Base-by-base conservation (phyloP, 2,329 filamentous ascomycete species). In the Colletotrichum lupini region DNA sequence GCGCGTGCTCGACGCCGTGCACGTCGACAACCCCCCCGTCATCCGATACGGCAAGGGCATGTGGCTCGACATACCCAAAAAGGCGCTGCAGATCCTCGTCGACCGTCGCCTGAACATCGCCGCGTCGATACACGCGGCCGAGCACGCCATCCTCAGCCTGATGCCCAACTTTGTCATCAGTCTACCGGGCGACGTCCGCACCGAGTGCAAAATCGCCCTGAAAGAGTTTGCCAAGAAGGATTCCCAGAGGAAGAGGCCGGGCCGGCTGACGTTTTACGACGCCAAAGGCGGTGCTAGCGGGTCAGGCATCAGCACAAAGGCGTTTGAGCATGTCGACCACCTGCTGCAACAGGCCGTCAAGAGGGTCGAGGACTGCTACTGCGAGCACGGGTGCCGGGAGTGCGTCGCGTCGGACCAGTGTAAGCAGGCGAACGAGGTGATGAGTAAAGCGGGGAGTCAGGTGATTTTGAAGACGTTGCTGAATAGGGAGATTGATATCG, bases 11-110 rank as follows among this genome's bases (percentile, higher is more conserved):
- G 97, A 99, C 80, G 96, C 96, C 2, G 93, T 98, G 0, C 91
- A 96, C 73, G 95, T 98, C 26, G 94, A 98, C 81, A 98, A 98
- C 77, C 95, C 96, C 3, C 95, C 97, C 0, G 94, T 98, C 64
- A 90, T 97, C 62, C 90, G 95, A 4, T 89, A 92, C 79, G 94
- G 91, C 78, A 97, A 97, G 80, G 97, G 95, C 52, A 94, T 98
- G 91, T 99, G 97, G 97, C 89, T 98, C 16, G 96, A 98, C 80
- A 91, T 99, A 2, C 96, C 97, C 0, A 92, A 92, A 74, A 82
- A 82, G 1, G 95, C 95, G 0, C 89, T 98, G 6, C 91, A 95
- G 16, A 95, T 98, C 55, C 88, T 99, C 1, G 89, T 92, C 53
- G 88, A 88, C 0, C 87, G 92, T 8, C 87, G 91, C 0, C 86